These are phyloP conservation scores for Plantago ovata DNA, from an alignment of 257 asterid species.

Conservation along the genomic window DNA sequence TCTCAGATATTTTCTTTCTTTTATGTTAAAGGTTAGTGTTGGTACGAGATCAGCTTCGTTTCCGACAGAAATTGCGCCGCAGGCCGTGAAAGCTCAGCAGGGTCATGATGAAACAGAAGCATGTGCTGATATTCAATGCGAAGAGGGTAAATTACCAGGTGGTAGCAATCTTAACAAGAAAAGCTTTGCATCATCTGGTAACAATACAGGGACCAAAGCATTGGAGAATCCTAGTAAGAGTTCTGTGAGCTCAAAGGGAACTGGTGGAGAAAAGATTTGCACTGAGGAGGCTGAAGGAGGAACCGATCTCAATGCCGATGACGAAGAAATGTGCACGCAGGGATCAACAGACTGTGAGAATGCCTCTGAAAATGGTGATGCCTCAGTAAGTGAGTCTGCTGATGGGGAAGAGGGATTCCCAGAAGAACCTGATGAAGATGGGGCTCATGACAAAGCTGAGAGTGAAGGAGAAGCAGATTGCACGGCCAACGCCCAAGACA, in stretches of 20 bases:
- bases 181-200: constrained; percentile 27
- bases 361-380: constrained; percentile 63
- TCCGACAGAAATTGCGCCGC: constrained; percentile 28
- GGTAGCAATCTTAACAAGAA: constrained; percentile 47
- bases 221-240: constrained; percentile 29
- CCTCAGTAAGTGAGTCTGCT: constrained; percentile 73
- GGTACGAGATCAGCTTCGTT: constrained; percentile 30
- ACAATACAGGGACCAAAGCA: constrained; percentile 25
- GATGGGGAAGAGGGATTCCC: constrained; percentile 69
- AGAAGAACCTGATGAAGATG: constrained; percentile 62
- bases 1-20: background rate
- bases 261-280: constrained; percentile 28
- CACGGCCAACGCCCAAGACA: constrained; percentile 44
- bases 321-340: constrained; percentile 60
- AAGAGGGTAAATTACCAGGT: constrained; percentile 80
- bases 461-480: constrained; percentile 82
- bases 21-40: constrained; percentile 47
- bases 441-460: constrained; percentile 54
- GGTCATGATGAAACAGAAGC: constrained; percentile 33
- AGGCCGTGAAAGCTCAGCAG: constrained; percentile 32
- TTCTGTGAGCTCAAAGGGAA: constrained; percentile 29
- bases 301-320: constrained; percentile 48
- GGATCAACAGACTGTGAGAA: constrained; percentile 72
- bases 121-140: constrained; percentile 44
- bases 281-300: constrained; percentile 37